phyloP scores from a whole-genome alignment of 306 rosid genomes.

The Hippophae tibetana region DNA sequence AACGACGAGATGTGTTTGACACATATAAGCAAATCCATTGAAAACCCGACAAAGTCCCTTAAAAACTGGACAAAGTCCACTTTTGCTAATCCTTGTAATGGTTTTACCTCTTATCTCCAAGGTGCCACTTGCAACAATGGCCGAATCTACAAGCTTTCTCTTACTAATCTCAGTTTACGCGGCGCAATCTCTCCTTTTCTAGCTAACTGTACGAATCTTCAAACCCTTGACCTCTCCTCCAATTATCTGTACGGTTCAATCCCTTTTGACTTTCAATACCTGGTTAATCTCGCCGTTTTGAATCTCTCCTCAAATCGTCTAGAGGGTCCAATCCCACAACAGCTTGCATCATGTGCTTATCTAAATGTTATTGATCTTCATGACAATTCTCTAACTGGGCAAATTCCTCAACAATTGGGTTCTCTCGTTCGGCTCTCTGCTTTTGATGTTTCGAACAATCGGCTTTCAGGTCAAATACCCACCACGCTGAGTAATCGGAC shows the following conservation, averaged over 20 bases:
- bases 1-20: conserved; percentile 69
- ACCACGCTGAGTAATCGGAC: conserved; percentile 48
- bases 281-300: conserved; percentile 79
- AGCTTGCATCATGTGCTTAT: conserved; percentile 86
- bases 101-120: conserved; percentile 59
- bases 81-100: conserved; percentile 72
- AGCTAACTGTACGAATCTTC: conserved; percentile 87
- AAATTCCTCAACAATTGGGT: conserved; percentile 85
- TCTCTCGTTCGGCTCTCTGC: conserved; percentile 62
- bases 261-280: conserved; percentile 62
- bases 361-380: conserved; percentile 89
- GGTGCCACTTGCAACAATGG: conserved; percentile 94
- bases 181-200: conserved; percentile 77
- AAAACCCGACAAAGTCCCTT: conserved; percentile 48
- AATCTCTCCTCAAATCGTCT: conserved; percentile 70
- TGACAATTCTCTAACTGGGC: conserved; percentile 55
- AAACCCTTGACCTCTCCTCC: conserved; percentile 84
- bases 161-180: conserved; percentile 45
- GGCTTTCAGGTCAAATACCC: conserved; percentile 75
- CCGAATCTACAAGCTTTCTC: conserved; percentile 84
- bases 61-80: conserved; percentile 61
- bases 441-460: conserved; percentile 77
- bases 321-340: conserved; percentile 60
- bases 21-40: conserved; percentile 48
- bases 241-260: conserved; percentile 63